Conservation (phyloP, 2,329 filamentous ascomycete genomes). For the Leptographium radiaticola region DNA sequence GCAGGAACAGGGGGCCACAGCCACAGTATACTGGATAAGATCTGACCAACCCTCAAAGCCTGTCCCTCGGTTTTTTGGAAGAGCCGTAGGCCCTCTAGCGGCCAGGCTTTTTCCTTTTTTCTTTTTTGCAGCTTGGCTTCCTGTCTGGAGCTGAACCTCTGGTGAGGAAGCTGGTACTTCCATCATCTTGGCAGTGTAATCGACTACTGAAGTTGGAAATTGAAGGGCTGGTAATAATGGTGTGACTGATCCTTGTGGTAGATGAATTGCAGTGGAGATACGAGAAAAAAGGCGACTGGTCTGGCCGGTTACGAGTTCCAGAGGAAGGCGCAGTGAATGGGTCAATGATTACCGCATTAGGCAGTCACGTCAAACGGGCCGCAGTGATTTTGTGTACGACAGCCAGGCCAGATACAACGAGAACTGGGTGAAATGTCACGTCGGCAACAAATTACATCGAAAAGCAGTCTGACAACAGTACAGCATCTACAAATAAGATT, state of each 20-base stretch:
- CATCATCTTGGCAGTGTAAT: background rate
- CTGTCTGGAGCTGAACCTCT: constrained; percentile 1
- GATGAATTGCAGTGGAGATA: too few species aligned
- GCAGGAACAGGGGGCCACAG: background rate
- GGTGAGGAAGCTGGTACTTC: background rate
- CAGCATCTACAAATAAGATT: too few species aligned
- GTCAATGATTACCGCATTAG: background rate
- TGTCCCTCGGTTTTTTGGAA: constrained; percentile 34
- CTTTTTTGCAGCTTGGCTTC: constrained; percentile 16
- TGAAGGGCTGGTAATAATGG: too few species aligned
- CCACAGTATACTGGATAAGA: background rate
- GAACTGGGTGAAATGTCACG: background rate
- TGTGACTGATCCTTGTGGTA: too few species aligned
- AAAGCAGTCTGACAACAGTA: too few species aligned
- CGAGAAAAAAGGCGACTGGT: background rate
- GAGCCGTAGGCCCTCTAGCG: constrained; percentile 26
- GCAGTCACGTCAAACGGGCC: background rate
- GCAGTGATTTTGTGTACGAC: background rate
- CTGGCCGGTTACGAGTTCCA: background rate
- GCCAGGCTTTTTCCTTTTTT: constrained; percentile 26
- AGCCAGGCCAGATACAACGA: background rate
- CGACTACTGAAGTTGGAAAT: background rate
- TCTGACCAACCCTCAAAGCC: constrained; percentile 50
- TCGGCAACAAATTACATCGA: too few species aligned
- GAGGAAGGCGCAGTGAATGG: background rate